Evolutionary conservation across 2,329 filamentous ascomycete species (phyloP), one percentile per base, ranked within the genome.

Genomic region (Colletotrichum paranaense): DNA sequence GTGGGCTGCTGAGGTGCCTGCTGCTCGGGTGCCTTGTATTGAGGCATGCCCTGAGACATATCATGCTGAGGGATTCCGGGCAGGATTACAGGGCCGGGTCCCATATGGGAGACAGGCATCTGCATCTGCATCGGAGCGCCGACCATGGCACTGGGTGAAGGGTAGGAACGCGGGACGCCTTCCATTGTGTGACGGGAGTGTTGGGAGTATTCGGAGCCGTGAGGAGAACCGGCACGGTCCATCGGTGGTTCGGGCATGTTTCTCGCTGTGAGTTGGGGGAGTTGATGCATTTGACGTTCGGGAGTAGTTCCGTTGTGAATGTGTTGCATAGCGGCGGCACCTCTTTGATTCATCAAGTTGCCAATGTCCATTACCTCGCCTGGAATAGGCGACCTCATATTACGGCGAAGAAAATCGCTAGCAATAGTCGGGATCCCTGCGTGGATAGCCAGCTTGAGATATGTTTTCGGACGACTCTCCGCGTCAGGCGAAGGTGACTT

Each of bases 191-290:
- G 82, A 59, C 83, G 85, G 2, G 88, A 89, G 79, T 89, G 89
- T 72, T 88, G 86, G 5, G 88, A 90, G 79, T 88, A 87, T 76
- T 91, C 89, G 16, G 89, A 91, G 68, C 88, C 88, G 80, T 91
- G 89, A 11, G 89, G 88, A 7, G 89, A 91, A 76, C 85, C 87
- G 60, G 88, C 86, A 71, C 88, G 87, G 68, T 91, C 89, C 78
- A 90, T 85, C 19, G 80, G 76, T 9, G 73, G 60, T 32, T 78
- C 76, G 32, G 76, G 74, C 63, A 78, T 72, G 52, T 75, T 75
- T 64, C 76, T 75, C 53, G 76, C 72, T 7, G 75, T 69, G 56
- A 81, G 75, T 62, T 80, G 78, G 49, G 78, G 77, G 59, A 80
- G 76, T 62, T 77, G 75, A 49, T 74, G 67, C 58, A 75, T 73